These are phyloP conservation scores for Drosera capensis DNA, from an alignment of 148 eudicot genomes.

Conservation along the genomic window DNA sequence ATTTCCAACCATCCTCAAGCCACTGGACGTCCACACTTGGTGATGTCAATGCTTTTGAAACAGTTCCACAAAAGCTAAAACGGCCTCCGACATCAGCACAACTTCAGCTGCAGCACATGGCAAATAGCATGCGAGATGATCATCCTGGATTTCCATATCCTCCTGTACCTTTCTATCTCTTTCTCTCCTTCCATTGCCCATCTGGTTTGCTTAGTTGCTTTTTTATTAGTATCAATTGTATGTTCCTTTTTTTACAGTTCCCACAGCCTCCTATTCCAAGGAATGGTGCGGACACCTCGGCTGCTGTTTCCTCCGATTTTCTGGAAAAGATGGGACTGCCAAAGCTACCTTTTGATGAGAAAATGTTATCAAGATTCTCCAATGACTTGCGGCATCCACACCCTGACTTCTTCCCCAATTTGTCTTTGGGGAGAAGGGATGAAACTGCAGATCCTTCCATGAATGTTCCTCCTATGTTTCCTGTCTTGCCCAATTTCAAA, in stretches of 20 bases:
- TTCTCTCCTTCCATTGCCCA: no score
- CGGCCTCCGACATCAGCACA: constrained; percentile 28
- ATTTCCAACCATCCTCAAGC: constrained; percentile 23
- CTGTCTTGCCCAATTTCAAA: constrained; percentile 46
- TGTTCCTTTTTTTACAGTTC: constrained; percentile 44
- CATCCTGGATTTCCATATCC: constrained; percentile 23
- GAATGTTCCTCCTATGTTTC: constrained; percentile 27
- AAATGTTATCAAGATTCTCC: constrained; percentile 30
- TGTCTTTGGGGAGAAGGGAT: constrained; percentile 52
- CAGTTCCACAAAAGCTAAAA: constrained; percentile 17
- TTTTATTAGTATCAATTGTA: no score
- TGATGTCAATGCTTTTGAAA: constrained; percentile 18
- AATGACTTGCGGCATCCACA: constrained; percentile 25
- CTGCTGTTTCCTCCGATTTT: constrained; percentile 33
- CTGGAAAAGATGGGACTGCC: constrained; percentile 61
- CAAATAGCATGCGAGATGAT: constrained; percentile 19
- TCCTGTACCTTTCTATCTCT: constrained; percentile 30
- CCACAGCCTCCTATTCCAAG: constrained; percentile 25
- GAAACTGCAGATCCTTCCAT: constrained; percentile 16
- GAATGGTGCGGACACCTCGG: constrained; percentile 31
- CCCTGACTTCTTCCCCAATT: constrained; percentile 44
- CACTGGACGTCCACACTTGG: constrained; percentile 25
- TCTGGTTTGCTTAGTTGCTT: neutral
- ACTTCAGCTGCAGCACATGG: constrained; percentile 22
- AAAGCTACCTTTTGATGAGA: constrained; percentile 57